phyloP scores from a whole-genome alignment of 176 grass and related monocot genomes.

The Musa troglodytarum region DNA sequence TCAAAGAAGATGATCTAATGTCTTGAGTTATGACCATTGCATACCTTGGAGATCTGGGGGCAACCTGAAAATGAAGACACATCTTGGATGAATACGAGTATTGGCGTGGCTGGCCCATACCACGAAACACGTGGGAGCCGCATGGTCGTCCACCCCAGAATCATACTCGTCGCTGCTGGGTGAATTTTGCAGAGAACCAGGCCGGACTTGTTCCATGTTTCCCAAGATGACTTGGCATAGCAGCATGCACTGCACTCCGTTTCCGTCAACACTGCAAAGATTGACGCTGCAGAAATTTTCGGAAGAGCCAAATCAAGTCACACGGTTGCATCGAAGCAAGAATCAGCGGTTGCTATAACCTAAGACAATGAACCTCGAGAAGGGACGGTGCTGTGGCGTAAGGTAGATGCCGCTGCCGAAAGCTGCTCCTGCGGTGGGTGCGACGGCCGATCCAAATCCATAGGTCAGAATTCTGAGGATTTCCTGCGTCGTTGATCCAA shows the following conservation, averaged over 20 bases:
- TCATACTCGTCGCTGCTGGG: slow-evolving; percentile 46
- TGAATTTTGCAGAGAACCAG: slow-evolving; percentile 39
- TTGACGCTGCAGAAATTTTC: slow-evolving; percentile 45
- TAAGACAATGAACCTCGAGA: background rate
- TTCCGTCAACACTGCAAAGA: slow-evolving; percentile 87
- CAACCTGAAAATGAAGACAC: slow-evolving; percentile 71
- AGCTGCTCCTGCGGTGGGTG: slow-evolving; percentile 13
- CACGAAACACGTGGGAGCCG: slow-evolving; percentile 51
- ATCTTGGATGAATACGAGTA: slow-evolving; percentile 61
- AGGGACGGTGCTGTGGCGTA: too few relatives aligned
- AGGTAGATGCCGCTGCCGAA: too few relatives aligned
- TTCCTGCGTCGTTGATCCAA: slow-evolving; percentile 63
- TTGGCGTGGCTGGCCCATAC: slow-evolving; percentile 48
- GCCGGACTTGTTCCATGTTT: slow-evolving; percentile 42
- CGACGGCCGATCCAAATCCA: slow-evolving; percentile 48
- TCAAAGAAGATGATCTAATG: slow-evolving; percentile 21
- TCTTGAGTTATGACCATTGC: slow-evolving; percentile 20
- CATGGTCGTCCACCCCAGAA: slow-evolving; percentile 29
- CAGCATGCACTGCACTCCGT: slow-evolving; percentile 82
- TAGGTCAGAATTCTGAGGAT: slow-evolving; percentile 65
- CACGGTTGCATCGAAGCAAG: slow-evolving; percentile 59
- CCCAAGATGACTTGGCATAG: slow-evolving; percentile 59
- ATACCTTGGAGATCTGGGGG: slow-evolving; percentile 52
- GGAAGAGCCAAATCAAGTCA: slow-evolving; percentile 28
- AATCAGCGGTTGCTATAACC: slow-evolving; percentile 41